Evolutionary conservation across 179 eudicot species (phyloP).

Genomic region (Gypsophila paniculata): DNA sequence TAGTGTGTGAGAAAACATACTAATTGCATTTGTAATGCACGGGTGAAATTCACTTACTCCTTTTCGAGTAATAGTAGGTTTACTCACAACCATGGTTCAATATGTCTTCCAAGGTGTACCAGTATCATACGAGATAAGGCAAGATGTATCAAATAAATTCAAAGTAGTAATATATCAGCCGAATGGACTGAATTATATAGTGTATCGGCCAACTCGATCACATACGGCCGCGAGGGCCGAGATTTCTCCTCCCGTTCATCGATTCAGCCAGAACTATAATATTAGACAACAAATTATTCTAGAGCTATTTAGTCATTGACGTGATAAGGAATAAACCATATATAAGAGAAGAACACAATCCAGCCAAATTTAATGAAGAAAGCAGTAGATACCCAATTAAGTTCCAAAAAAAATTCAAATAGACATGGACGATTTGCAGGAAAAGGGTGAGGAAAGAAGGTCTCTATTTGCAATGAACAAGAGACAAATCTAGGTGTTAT

Average conservation of each 20-base stretch:
- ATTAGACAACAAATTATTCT: too few relatives aligned
- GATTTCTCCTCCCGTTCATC: too few relatives aligned
- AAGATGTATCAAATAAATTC: conserved; percentile 3
- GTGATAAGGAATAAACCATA: too few relatives aligned
- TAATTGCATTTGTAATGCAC: background rate
- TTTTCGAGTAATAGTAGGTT: background rate
- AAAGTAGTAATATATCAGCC: background rate
- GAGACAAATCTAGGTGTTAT: background rate
- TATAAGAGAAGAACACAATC: too few relatives aligned
- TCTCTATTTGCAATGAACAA: background rate
- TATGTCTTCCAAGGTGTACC: too few relatives aligned
- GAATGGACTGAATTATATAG: too few relatives aligned
- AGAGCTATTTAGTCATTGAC: too few relatives aligned
- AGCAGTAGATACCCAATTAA: background rate
- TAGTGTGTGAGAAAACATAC: background rate
- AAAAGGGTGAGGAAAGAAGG: background rate
- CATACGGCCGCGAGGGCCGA: too few relatives aligned
- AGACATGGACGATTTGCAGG: background rate
- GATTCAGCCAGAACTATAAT: too few relatives aligned
- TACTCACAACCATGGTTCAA: background rate
- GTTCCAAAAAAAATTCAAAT: background rate
- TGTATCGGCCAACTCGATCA: too few relatives aligned
- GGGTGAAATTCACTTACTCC: conserved; percentile 1
- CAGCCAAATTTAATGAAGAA: background rate
- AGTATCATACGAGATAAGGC: background rate